These are phyloP conservation scores for Mycosphaerella arachidis DNA, from an alignment of 2,329 filamentous ascomycete species.

Conservation along the genomic window DNA sequence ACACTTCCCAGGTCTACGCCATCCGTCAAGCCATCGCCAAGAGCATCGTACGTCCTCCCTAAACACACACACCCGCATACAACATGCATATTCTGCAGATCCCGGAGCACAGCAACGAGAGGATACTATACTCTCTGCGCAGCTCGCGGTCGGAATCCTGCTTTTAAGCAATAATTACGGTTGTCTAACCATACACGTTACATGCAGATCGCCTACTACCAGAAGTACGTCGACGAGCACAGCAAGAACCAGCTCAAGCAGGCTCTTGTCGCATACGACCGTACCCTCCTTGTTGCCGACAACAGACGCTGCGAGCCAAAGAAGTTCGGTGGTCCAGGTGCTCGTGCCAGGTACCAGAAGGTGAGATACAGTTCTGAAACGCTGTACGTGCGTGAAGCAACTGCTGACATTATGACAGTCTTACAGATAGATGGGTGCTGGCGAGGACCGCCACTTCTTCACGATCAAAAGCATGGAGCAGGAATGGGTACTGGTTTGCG, in stretches of 20 bases:
- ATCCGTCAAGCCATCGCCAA: slow-evolving; percentile 99
- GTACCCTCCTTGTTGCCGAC: slow-evolving; percentile 96
- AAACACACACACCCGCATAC: neutral
- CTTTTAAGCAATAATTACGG: slow-evolving; percentile 7
- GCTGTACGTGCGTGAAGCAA: neutral
- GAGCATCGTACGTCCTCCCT: slow-evolving; percentile 59
- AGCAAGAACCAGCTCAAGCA: slow-evolving; percentile 99
- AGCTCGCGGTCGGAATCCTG: slow-evolving; percentile 8
- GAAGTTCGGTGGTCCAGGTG: slow-evolving; percentile 93
- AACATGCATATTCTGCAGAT: slow-evolving; percentile 1
- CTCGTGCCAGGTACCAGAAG: slow-evolving; percentile 96
- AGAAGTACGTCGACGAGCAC: slow-evolving; percentile 99
- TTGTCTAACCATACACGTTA: slow-evolving; percentile 11
- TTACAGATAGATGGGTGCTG: slow-evolving; percentile 9
- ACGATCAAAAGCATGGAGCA: slow-evolving; percentile 6
- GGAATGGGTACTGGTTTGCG: slow-evolving; percentile 14
- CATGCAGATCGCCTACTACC: slow-evolving; percentile 84
- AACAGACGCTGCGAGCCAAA: slow-evolving; percentile 99
- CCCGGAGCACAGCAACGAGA: neutral
- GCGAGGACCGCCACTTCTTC: neutral
- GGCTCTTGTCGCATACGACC: slow-evolving; percentile 91
- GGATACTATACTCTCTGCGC: slow-evolving; percentile 1
- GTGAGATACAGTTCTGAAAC: slow-evolving; percentile 14
- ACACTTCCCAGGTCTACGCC: slow-evolving; percentile 96
- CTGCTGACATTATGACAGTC: neutral